These are phyloP conservation scores for Choiromyces venosus DNA, from an alignment of 495 filamentous ascomycete genomes.

Conservation along the genomic window DNA sequence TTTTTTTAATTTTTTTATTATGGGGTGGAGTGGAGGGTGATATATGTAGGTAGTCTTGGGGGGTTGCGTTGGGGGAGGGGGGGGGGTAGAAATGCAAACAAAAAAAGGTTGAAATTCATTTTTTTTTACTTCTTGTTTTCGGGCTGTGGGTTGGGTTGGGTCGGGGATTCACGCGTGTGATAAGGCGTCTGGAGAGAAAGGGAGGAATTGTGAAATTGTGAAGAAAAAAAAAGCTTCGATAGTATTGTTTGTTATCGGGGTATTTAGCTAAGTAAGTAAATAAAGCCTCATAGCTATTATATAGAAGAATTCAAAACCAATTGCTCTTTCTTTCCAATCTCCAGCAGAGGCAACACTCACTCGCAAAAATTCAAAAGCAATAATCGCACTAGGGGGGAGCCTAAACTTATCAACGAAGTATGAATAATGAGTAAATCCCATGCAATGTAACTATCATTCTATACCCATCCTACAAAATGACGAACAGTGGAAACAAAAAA, in stretches of 20 bases:
- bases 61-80: neutral
- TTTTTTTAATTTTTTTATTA: slow-evolving; percentile 3
- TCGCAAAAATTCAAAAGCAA: neutral
- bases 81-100: slow-evolving; percentile 1
- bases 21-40: neutral
- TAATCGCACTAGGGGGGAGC: neutral
- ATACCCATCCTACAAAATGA: neutral
- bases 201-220: too few species aligned
- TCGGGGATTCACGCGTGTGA: too few species aligned
- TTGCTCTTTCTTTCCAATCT: neutral
- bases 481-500: neutral
- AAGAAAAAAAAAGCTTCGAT: neutral
- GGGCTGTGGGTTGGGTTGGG: neutral
- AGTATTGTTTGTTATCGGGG: neutral
- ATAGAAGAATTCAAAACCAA: neutral
- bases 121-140: neutral
- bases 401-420: neutral
- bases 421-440: neutral
- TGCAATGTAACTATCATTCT: slow-evolving; percentile 1
- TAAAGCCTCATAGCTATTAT: neutral
- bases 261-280: neutral
- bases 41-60: neutral
- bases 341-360: neutral
- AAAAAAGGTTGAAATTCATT: neutral
- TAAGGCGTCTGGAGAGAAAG: too few species aligned